phyloP scores from a whole-genome alignment of 1,284 basidiomycete genomes.

The Melampsora abietis-canadensis region DNA sequence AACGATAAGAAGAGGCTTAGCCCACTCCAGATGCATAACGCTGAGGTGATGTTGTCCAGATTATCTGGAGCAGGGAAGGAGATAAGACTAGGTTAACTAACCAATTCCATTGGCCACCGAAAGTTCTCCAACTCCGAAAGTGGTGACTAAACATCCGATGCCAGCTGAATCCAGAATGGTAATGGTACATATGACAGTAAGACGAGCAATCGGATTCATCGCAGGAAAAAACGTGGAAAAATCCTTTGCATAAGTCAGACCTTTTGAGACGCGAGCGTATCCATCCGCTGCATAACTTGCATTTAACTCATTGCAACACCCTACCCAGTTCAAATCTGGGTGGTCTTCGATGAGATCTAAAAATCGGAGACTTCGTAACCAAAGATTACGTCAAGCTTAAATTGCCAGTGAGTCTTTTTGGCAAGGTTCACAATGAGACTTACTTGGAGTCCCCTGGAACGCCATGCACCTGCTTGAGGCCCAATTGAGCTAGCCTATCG shows the following conservation, averaged over 20 bases:
- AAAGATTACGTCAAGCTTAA: background rate
- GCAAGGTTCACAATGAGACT: conserved; percentile 57
- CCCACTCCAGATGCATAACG: conserved; percentile 52
- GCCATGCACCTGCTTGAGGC: conserved; percentile 69
- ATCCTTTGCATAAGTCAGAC: background rate
- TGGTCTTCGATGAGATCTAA: conserved; percentile 80
- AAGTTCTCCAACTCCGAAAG: conserved; percentile 86
- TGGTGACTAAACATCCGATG: conserved; percentile 53
- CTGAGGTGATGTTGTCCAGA: background rate
- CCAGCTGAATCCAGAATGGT: conserved; percentile 42
- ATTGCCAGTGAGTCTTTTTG: background rate
- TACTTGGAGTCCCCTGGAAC: conserved; percentile 88
- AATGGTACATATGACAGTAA: background rate
- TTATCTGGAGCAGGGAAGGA: conserved; percentile 61
- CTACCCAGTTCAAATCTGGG: conserved; percentile 76
- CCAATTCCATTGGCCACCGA: conserved; percentile 64
- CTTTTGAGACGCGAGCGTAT: conserved; percentile 64
- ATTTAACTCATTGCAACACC: conserved; percentile 63
- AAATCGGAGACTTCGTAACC: conserved; percentile 47
- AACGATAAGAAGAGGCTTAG: background rate
- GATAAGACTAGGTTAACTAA: conserved; percentile 18
- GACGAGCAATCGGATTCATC: conserved; percentile 8
- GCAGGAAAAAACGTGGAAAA: too few species aligned
- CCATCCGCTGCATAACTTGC: conserved; percentile 85
- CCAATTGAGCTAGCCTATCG: conserved; percentile 51